These are phyloP conservation scores for Pseudogymnoascus sp. DNA, from an alignment of 2,329 filamentous ascomycete species.

Conservation along the genomic window DNA sequence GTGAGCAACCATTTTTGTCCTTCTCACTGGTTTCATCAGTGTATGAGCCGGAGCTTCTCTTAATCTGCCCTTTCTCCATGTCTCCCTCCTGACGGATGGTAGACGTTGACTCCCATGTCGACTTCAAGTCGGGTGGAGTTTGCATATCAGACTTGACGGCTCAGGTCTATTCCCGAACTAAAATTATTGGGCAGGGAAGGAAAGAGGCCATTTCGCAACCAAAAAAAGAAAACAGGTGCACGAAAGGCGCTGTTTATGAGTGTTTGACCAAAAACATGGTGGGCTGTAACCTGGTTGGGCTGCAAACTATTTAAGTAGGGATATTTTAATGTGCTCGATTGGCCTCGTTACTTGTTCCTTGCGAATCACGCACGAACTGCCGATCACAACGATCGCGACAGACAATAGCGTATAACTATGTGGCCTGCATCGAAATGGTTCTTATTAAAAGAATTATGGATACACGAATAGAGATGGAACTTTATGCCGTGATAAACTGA, in stretches of 20 bases:
- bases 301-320: neutral
- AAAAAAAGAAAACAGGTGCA: neutral
- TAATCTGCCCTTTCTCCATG: neutral
- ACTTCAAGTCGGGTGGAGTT: neutral
- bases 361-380: neutral
- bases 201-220: neutral
- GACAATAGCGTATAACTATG: neutral
- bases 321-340: conserved; percentile 3
- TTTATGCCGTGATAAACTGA: neutral
- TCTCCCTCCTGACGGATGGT: neutral
- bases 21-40: neutral
- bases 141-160: neutral
- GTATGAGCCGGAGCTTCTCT: neutral
- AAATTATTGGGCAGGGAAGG: neutral
- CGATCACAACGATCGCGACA: neutral
- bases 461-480: neutral
- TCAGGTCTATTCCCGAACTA: neutral
- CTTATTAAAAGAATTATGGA: neutral
- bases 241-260: neutral
- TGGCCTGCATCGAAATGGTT: neutral
- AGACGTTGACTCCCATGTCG: neutral
- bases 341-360: neutral
- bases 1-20: neutral
- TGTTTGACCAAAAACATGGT: neutral
- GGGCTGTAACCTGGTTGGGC: conserved; percentile 1